Conservation (phyloP, 306 rosid genomes). For the Prunus campanulata region DNA sequence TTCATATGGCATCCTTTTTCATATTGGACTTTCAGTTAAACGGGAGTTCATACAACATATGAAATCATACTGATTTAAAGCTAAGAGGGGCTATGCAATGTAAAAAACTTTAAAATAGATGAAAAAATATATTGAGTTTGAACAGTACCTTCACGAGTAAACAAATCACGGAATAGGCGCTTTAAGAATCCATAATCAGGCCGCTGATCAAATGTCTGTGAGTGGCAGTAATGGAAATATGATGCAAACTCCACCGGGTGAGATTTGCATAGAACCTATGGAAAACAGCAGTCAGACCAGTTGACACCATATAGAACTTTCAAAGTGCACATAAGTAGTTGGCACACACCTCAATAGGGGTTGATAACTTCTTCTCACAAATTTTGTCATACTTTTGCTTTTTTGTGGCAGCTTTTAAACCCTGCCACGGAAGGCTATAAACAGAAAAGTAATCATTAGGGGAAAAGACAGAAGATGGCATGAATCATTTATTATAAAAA, state of each 20-base stretch:
- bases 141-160: conserved; percentile 78
- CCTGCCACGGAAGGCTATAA: conserved; percentile 98
- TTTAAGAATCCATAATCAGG: conserved; percentile 99
- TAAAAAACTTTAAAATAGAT: neutral
- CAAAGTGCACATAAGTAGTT: conserved; percentile 3
- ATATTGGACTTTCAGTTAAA: neutral
- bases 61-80: neutral
- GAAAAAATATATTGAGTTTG: conserved; percentile 3
- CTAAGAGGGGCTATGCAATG: neutral
- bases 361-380: conserved; percentile 91
- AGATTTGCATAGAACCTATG: conserved; percentile 84
- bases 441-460: conserved; percentile 19
- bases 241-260: conserved; percentile 96
- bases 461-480: neutral
- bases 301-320: conserved; percentile 9
- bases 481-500: neutral
- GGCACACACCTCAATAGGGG: conserved; percentile 86
- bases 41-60: neutral
- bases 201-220: conserved; percentile 88
- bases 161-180: conserved; percentile 82
- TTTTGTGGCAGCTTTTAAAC: conserved; percentile 95
- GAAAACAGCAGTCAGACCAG: conserved; percentile 29
- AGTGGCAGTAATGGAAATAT: conserved; percentile 92
- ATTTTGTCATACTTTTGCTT: conserved; percentile 97
- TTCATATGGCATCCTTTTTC: neutral